Base-by-base conservation (phyloP, 192 early-diverging fungal species). In the Coemansia sp. region DNA sequence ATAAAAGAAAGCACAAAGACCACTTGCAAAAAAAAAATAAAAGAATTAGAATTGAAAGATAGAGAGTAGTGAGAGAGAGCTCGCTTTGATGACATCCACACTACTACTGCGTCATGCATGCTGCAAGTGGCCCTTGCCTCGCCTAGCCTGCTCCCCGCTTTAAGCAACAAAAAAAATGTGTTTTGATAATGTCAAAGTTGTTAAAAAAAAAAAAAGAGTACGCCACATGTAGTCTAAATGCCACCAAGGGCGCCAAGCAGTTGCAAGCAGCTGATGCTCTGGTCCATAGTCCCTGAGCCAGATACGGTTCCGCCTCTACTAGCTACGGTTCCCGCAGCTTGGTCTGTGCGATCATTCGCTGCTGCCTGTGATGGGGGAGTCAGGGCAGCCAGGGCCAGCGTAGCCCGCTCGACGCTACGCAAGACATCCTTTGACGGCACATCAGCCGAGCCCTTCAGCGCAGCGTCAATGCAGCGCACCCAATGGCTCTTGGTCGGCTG, bases 311-410 rank as follows among this genome's bases (percentile, higher is more conserved):
- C 51, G 16, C 68, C 36, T 12, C 63, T 66, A 41, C 64, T 65
- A 20, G 68, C 57, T 20, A 59, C 44, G n/a, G 68, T 60, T 22
- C 68, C 63, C 8, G 64, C 27, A 1, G 31, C 65, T 71, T 73
- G 41, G 31, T 12, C 49, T 24, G 24, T 3, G 16, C 47, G 46
- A 38, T 41, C 47, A 40, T 38, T 29, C 13, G 47, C 63, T 8
- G 63, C 15, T 1, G 46, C 63, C 16, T n/a, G 36, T 59, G 49
- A 51, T 22, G 49, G 20, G 49, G 49, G 49, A 51, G n/a, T 22
- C 38, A 72, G 66, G 36, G 76, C 65, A 7, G 76, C 66, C 61
- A 84, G 81, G 16, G 77, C 63, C 61, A 73, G 76, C 3, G 82
- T 69, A 7, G 74, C 77, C 20, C 47, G 40, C 61, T 84, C 82